Percentiles rank a stretch among this genome's conserved stretches.
phyloP scores from a whole-genome alignment of 441 rosid species.

The Arabidopsis lyrata region DNA sequence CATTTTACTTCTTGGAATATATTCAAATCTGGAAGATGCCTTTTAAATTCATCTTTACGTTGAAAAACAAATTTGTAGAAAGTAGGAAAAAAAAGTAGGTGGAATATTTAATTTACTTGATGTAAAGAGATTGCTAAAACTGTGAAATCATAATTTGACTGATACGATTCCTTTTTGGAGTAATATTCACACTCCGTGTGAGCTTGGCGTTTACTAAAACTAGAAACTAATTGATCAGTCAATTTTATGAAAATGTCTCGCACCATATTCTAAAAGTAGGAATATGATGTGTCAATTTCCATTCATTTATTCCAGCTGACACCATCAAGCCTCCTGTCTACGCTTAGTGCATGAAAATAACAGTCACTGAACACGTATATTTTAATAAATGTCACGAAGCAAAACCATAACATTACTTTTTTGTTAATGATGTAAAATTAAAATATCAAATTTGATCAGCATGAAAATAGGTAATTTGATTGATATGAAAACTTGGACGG shows the following conservation, averaged over 20 bases:
- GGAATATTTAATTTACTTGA: conserved; percentile 34
- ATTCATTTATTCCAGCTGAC: conserved; percentile 46
- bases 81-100: conserved; percentile 25
- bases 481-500: conserved; percentile 6
- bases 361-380: conserved; percentile 4
- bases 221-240: conserved; percentile 41
- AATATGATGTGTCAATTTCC: conserved; percentile 40
- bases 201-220: conserved; percentile 36
- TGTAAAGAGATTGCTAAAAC: conserved; percentile 36
- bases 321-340: conserved; percentile 26
- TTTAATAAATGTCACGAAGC: neutral
- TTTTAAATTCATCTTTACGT: conserved; percentile 3
- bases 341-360: conserved; percentile 32
- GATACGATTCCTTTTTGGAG: conserved; percentile 36
- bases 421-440: neutral
- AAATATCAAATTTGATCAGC: conserved; percentile 2
- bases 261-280: conserved; percentile 38
- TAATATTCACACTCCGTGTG: conserved; percentile 35
- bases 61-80: conserved; percentile 24
- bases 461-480: neutral
- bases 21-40: conserved; percentile 26
- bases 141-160: conserved; percentile 35
- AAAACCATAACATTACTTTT: neutral
- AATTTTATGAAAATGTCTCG: conserved; percentile 27
- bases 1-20: conserved; percentile 28